Conservation (phyloP, 78 protist species). For the Polysphondylium violaceum region DNA sequence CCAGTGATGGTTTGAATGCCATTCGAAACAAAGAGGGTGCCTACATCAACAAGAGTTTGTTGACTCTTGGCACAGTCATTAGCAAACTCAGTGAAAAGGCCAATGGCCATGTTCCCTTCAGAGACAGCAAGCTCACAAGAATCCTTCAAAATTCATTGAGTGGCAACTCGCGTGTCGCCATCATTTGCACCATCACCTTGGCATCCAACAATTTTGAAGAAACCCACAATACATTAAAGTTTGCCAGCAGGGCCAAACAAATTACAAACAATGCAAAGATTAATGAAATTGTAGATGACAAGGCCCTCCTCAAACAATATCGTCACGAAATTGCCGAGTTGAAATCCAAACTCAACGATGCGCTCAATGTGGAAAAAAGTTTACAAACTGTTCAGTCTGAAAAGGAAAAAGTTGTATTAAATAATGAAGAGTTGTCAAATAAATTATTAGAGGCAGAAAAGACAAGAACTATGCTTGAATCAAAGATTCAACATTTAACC, state of each 20-base stretch:
- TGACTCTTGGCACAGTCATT: conserved; percentile 91
- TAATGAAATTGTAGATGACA: conserved; percentile 86
- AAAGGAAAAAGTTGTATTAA: conserved; percentile 30
- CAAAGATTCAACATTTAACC: conserved; percentile 68
- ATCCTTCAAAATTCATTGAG: conserved; percentile 86
- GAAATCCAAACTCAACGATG: conserved; percentile 47
- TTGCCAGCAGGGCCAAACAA: conserved; percentile 91
- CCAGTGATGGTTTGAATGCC: conserved; percentile 78
- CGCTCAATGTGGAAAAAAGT: neutral
- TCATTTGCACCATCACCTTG: conserved; percentile 70
- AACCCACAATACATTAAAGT: conserved; percentile 84
- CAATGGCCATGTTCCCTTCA: conserved; percentile 83
- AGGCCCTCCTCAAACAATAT: conserved; percentile 60
- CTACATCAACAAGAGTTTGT: conserved; percentile 88
- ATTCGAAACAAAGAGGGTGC: conserved; percentile 90
- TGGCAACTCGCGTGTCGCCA: conserved; percentile 85
- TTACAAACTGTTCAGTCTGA: neutral
- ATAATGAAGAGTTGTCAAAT: conserved; percentile 3
- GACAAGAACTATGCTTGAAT: conserved; percentile 34
- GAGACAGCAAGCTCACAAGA: conserved; percentile 89
- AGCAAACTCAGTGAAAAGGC: conserved; percentile 68
- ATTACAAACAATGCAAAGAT: conserved; percentile 85
- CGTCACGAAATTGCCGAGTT: conserved; percentile 75
- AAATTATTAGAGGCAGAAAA: conserved; percentile 52
- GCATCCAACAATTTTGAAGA: conserved; percentile 65